phyloP scores from a whole-genome alignment of 352 stramenopile genomes.

The Globisporangium middletonii region DNA sequence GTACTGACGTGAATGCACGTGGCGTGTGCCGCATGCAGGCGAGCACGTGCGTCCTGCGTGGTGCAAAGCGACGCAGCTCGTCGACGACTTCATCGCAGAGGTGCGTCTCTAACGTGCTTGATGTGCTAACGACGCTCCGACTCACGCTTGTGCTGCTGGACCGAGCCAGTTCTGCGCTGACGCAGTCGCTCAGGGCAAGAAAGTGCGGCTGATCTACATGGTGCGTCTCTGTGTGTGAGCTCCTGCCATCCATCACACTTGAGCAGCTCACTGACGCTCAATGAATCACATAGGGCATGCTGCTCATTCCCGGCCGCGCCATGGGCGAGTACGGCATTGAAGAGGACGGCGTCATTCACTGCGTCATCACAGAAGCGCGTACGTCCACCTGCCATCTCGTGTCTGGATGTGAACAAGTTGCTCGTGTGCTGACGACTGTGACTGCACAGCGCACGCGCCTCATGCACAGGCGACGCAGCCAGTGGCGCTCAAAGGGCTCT shows the following conservation, averaged over 20 bases:
- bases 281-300: slow-evolving; percentile 36
- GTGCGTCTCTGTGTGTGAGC: slow-evolving; percentile 8
- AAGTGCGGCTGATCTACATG: slow-evolving; percentile 78
- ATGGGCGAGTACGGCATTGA: slow-evolving; percentile 81
- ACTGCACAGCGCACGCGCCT: slow-evolving; percentile 22
- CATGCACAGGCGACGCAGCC: slow-evolving; percentile 37
- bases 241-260: not conserved
- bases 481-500: slow-evolving; percentile 41
- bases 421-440: not conserved
- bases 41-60: slow-evolving; percentile 46
- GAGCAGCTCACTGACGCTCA: no score
- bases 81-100: slow-evolving; percentile 58
- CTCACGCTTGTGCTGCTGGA: not conserved
- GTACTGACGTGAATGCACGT: not conserved
- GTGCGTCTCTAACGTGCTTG: slow-evolving; percentile 7
- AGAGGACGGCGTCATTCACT: slow-evolving; percentile 69
- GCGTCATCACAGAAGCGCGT: slow-evolving; percentile 66
- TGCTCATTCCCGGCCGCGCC: slow-evolving; percentile 45
- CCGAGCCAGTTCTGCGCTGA: slow-evolving; percentile 51
- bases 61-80: slow-evolving; percentile 60
- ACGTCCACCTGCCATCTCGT: slow-evolving; percentile 17
- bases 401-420: slow-evolving; percentile 12
- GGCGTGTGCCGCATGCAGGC: slow-evolving; percentile 10
- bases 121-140: not conserved
- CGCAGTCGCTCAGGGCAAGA: slow-evolving; percentile 43